These are phyloP conservation scores for Calcarisporium arbuscula DNA, from an alignment of 2,329 filamentous ascomycete species.

Conservation along the genomic window DNA sequence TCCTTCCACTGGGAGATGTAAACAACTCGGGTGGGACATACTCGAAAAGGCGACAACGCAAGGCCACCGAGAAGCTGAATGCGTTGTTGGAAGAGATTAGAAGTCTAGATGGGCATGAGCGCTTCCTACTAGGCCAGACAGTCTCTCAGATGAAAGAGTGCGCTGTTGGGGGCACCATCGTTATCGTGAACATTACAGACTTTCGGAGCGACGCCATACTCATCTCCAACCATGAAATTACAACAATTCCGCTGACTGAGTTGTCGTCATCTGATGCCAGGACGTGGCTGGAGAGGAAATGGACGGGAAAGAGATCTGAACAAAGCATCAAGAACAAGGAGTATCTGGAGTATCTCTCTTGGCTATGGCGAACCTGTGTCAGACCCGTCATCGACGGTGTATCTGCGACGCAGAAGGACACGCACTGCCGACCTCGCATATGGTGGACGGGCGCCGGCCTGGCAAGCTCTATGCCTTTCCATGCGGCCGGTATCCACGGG, in stretches of 20 bases:
- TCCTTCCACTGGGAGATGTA: no score
- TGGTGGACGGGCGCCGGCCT: slow-evolving; percentile 11
- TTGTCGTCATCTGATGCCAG: slow-evolving; percentile 6
- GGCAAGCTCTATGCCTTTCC: slow-evolving; percentile 10
- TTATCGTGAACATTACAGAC: slow-evolving; percentile 7
- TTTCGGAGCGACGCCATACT: slow-evolving; percentile 8
- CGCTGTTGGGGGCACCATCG: slow-evolving; percentile 1
- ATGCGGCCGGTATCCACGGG: slow-evolving; percentile 7
- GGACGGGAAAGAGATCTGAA: not conserved
- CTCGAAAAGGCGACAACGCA: no score
- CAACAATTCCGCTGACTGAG: slow-evolving; percentile 1
- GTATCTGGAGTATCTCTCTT: slow-evolving; percentile 5
- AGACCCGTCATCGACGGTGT: slow-evolving; percentile 3
- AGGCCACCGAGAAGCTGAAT: no score
- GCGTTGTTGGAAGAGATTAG: no score
- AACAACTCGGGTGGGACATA: no score
- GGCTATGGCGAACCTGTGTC: slow-evolving; percentile 10
- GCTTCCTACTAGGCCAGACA: slow-evolving; percentile 3
- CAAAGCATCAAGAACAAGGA: slow-evolving; percentile 5
- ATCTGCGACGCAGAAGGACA: not conserved
- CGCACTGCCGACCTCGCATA: slow-evolving; percentile 7
- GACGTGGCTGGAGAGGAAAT: slow-evolving; percentile 3
- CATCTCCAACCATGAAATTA: slow-evolving; percentile 1
- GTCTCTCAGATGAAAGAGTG: slow-evolving; percentile 3
- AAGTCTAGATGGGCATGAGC: not conserved